A percentile compares a stretch with the other conserved stretches of the same genome.
phyloP scores from a whole-genome alignment of 768 basidiomycete species.

The Panus rudis region DNA sequence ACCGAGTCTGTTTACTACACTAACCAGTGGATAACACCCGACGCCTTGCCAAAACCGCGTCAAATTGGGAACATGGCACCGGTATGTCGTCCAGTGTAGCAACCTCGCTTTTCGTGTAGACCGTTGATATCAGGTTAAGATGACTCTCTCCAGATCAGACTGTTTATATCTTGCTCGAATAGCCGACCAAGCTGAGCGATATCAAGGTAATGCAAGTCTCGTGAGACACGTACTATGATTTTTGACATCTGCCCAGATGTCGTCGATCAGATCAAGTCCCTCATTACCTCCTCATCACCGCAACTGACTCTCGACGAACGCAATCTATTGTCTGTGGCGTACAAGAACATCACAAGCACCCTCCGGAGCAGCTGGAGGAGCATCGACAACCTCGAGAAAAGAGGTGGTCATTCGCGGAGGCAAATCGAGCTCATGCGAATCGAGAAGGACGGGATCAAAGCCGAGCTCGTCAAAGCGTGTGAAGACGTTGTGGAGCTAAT shows the following conservation, averaged over 20 bases:
- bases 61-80: neutral
- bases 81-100: neutral
- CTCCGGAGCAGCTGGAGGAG: constrained; percentile 83
- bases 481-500: constrained; percentile 71
- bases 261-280: constrained; percentile 69
- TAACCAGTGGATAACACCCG: too few relatives aligned
- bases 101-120: neutral
- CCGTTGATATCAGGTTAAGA: constrained; percentile 15
- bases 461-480: constrained; percentile 69
- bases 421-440: constrained; percentile 62
- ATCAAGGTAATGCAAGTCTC: constrained; percentile 52
- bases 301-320: constrained; percentile 79
- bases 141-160: constrained; percentile 26
- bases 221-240: neutral
- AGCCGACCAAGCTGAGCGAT: constrained; percentile 83
- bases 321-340: constrained; percentile 82
- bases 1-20: too few relatives aligned
- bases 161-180: constrained; percentile 66
- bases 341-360: constrained; percentile 83
- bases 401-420: constrained; percentile 42
- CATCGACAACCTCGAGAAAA: constrained; percentile 69
- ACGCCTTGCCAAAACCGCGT: too few relatives aligned
- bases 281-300: constrained; percentile 60
- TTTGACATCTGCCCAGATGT: constrained; percentile 44
- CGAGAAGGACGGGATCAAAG: constrained; percentile 71